Conservation (phyloP, 2,329 filamentous ascomycete genomes). For the Aspergillus terreus region DNA sequence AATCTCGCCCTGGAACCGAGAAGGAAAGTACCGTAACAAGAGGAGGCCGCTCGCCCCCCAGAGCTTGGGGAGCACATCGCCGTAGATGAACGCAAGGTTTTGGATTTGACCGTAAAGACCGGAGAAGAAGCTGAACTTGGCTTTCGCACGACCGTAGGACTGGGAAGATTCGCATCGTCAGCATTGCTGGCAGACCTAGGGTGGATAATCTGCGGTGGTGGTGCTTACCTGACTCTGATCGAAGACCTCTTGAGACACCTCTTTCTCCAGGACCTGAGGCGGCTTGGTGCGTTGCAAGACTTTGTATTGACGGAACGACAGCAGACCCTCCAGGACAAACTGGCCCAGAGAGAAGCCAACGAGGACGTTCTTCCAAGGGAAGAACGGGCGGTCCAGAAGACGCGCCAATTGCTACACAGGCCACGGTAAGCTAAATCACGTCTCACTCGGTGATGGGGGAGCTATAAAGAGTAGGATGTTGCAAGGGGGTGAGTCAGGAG, state of each 20-base stretch:
- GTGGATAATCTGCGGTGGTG: background rate
- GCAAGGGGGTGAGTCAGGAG: background rate
- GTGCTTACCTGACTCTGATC: conserved; percentile 76
- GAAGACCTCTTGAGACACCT: conserved; percentile 85
- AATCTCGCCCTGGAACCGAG: conserved; percentile 84
- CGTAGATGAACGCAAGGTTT: conserved; percentile 84
- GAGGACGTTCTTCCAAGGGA: conserved; percentile 97
- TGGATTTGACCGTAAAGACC: conserved; percentile 82
- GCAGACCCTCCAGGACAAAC: conserved; percentile 83
- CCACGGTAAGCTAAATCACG: conserved; percentile 14
- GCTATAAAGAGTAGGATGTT: background rate
- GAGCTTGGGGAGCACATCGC: conserved; percentile 83
- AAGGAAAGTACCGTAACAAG: conserved; percentile 70
- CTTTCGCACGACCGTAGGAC: conserved; percentile 94
- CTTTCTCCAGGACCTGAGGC: conserved; percentile 81
- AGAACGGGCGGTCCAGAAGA: conserved; percentile 83
- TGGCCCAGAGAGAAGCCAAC: conserved; percentile 91
- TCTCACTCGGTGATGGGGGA: conserved; percentile 1
- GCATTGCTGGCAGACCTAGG: background rate
- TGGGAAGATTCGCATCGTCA: conserved; percentile 24
- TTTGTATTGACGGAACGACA: conserved; percentile 85
- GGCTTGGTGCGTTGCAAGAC: conserved; percentile 75
- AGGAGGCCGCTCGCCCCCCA: conserved; percentile 78
- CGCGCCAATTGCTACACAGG: conserved; percentile 63
- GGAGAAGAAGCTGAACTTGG: conserved; percentile 78